A percentile compares a stretch with the other conserved stretches of the same genome.
phyloP scores from a whole-genome alignment of 2,329 filamentous ascomycete species.

The Hyphodiscus sp. region DNA sequence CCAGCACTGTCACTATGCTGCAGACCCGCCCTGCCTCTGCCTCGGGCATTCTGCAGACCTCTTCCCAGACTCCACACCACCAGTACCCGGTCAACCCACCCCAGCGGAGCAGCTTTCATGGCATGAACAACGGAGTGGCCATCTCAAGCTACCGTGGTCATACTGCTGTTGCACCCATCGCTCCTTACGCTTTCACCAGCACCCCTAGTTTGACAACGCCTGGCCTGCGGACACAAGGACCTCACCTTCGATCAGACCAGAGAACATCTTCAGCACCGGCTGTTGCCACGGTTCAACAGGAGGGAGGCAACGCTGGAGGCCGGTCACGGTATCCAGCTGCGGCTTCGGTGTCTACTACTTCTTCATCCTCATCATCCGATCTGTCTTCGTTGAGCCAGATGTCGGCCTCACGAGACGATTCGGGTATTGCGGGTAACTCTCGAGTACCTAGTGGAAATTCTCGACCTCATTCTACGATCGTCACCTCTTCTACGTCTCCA shows the following conservation, averaged over 20 bases:
- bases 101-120: constrained; percentile 46
- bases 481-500: constrained; percentile 40
- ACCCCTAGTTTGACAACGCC: constrained; percentile 58
- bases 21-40: constrained; percentile 64
- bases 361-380: constrained; percentile 29
- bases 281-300: constrained; percentile 31
- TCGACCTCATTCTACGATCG: constrained; percentile 34
- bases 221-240: constrained; percentile 27
- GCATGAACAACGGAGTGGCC: constrained; percentile 39
- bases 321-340: constrained; percentile 41
- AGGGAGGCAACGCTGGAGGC: constrained; percentile 29
- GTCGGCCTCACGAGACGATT: constrained; percentile 47
- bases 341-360: constrained; percentile 43
- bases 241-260: constrained; percentile 49
- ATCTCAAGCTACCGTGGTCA: constrained; percentile 46
- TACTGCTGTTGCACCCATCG: constrained; percentile 48
- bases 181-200: constrained; percentile 70
- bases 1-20: constrained; percentile 67
- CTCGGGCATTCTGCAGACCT: constrained; percentile 40
- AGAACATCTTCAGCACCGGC: constrained; percentile 47
- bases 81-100: constrained; percentile 41
- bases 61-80: constrained; percentile 33
- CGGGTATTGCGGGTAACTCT: constrained; percentile 35
- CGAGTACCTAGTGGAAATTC: constrained; percentile 18
- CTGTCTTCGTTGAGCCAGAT: constrained; percentile 34